Percentiles rank a stretch among this genome's conserved stretches.
These are phyloP conservation scores for Lophium mytilinum DNA, from an alignment of 495 filamentous ascomycete species.

Conservation along the genomic window DNA sequence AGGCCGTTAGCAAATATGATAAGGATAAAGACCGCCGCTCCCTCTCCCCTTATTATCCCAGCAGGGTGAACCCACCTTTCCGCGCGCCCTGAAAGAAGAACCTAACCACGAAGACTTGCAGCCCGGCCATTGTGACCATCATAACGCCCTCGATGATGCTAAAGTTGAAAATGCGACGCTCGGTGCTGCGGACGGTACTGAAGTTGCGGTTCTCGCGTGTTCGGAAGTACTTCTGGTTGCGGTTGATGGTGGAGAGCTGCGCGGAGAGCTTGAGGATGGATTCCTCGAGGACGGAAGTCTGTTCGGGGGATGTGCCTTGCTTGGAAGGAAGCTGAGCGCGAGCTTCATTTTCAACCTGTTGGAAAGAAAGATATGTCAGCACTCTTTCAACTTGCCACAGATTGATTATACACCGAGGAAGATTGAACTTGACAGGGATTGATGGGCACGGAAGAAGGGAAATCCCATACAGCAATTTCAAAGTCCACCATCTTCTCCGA, in stretches of 20 bases:
- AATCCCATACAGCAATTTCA: constrained; percentile 75
- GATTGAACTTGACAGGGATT: neutral
- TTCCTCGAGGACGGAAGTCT: constrained; percentile 85
- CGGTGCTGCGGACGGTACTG: constrained; percentile 93
- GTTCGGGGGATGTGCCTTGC: constrained; percentile 85
- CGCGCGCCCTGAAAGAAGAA: constrained; percentile 96
- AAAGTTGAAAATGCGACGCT: constrained; percentile 93
- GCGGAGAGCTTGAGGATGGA: constrained; percentile 91
- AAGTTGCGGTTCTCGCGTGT: constrained; percentile 98
- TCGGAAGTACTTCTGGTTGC: constrained; percentile 99
- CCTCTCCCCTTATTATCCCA: neutral
- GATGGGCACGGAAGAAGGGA: no score
- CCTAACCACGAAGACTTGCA: constrained; percentile 95
- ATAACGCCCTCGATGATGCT: constrained; percentile 83
- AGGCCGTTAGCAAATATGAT: neutral
- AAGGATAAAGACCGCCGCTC: neutral
- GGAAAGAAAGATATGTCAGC: neutral
- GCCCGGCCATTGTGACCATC: constrained; percentile 91
- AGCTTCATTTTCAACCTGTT: constrained; percentile 86
- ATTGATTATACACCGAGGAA: neutral
- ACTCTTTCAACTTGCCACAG: neutral
- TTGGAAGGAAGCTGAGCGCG: constrained; percentile 79
- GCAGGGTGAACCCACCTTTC: constrained; percentile 48
- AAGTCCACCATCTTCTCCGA: constrained; percentile 98
- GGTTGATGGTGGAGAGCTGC: constrained; percentile 88